A percentile compares a stretch with the other conserved stretches of the same genome.
Conservation (phyloP, 73 alveolate species). For the Tetrahymena borealis region DNA sequence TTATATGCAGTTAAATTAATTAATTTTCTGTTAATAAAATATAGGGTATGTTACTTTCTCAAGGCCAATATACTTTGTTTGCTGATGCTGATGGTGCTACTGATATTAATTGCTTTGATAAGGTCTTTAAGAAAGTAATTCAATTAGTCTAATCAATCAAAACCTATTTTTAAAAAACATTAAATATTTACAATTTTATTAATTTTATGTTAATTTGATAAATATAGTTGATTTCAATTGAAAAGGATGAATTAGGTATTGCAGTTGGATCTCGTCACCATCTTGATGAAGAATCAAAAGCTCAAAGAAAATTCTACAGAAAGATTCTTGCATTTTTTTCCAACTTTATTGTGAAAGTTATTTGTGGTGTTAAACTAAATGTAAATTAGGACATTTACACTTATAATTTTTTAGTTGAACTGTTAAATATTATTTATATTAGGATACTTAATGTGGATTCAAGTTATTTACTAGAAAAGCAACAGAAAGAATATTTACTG, state of each 20-base stretch:
- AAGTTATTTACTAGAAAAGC: slow-evolving; percentile 80
- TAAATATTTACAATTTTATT: no score
- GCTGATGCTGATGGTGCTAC: slow-evolving; percentile 93
- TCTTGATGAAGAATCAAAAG: slow-evolving; percentile 50
- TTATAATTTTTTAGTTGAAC: neutral
- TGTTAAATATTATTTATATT: neutral
- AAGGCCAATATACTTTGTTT: slow-evolving; percentile 68
- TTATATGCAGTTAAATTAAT: no score
- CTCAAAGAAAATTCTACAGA: slow-evolving; percentile 62
- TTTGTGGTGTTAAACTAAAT: slow-evolving; percentile 49
- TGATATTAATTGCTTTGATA: slow-evolving; percentile 56
- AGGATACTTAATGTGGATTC: slow-evolving; percentile 93
- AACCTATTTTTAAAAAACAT: no score
- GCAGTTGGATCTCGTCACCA: slow-evolving; percentile 86
- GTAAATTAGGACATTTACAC: neutral
- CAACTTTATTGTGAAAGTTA: slow-evolving; percentile 44
- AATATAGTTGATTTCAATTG: slow-evolving; percentile 30
- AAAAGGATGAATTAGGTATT: slow-evolving; percentile 48
- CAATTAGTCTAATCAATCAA: neutral
- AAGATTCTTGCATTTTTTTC: slow-evolving; percentile 47
- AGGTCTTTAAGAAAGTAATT: slow-evolving; percentile 30
- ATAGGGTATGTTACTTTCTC: slow-evolving; percentile 57
- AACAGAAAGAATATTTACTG: slow-evolving; percentile 63
- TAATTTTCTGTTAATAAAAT: neutral
- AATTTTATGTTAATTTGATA: neutral